phyloP scores from a whole-genome alignment of 2,329 filamentous ascomycete species.

The Calonectria leucothoes region DNA sequence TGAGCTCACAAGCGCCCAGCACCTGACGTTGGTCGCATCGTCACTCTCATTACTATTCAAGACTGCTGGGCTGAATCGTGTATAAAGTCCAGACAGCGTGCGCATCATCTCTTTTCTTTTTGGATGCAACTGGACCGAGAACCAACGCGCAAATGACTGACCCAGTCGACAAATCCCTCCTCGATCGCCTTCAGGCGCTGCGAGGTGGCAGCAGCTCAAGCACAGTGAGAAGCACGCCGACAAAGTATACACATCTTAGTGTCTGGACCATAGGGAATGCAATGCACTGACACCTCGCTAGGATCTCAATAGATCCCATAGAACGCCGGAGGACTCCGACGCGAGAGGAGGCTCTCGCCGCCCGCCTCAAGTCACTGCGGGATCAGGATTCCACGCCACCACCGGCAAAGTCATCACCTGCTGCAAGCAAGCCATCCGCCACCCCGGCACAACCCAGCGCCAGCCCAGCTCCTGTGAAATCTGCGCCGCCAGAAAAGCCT shows the following conservation, averaged over 20 bases:
- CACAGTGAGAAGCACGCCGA: constrained; percentile 47
- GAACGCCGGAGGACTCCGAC: constrained; percentile 56
- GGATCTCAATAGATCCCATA: constrained; percentile 51
- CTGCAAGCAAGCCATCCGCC: neutral
- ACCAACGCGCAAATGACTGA: constrained; percentile 43
- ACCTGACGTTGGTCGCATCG: neutral
- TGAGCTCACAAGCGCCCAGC: neutral
- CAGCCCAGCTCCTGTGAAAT: constrained; percentile 5
- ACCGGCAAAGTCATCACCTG: constrained; percentile 15
- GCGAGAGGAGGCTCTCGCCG: constrained; percentile 63
- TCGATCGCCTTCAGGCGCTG: constrained; percentile 67
- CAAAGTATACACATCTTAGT: constrained; percentile 50
- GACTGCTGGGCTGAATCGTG: neutral
- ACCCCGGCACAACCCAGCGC: neutral
- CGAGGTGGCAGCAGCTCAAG: constrained; percentile 49
- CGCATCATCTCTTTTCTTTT: neutral
- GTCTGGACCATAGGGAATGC: neutral
- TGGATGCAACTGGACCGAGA: neutral
- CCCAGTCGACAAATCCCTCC: constrained; percentile 58
- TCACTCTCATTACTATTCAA: neutral
- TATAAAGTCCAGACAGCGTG: neutral
- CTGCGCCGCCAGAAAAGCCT: neutral
- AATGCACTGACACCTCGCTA: neutral
- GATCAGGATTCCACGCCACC: constrained; percentile 48
- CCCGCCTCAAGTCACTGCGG: constrained; percentile 63